Base-by-base conservation (phyloP, 208 protist species). In the Crithidia sp. region DNA sequence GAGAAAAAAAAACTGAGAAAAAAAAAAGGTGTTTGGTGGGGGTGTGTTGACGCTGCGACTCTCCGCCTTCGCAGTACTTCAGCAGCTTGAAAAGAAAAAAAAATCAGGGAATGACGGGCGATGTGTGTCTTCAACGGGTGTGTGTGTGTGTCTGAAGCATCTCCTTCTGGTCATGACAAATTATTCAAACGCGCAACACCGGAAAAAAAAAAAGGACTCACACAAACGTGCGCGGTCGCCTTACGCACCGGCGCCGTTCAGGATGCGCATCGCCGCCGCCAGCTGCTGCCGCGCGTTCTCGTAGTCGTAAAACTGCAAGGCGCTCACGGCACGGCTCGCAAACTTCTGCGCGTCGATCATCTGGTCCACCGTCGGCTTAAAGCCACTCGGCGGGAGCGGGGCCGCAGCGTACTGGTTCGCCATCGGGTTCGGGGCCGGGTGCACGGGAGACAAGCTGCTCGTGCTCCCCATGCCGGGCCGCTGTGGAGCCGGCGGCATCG, bases 261-360 rank as follows among this genome's bases (percentile, higher is more conserved):
- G 61, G 10, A 82, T 45, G 16, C 74, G 41, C 54, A 95, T 58
- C 16, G 91, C 88, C 2, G 74, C 58, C 13, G 76, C n/a, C 37
- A 95, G 79, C 59, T 92, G 71, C 62, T 82, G 75, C 40, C 71
- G 61, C 5, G 91, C 91, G 43, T 67, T 90, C 1, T 72, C 66
- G 74, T 86, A 61, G 72, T 95, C 91, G 64, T 92, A 94, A 54
- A 94, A 95, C 76, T 93, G 88, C 16, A 95, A 74, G 12, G 91
- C 91, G 53, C 82, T 87, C 7, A 95, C 87, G 16, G 87, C 91
- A 47, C 92, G 82, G 40, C 82, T 80, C 0, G 83, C 84, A 54
- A 77, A 81, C 55, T 95, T 94, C 72, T 95, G 91, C 7, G 91
- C 89, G 71, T 89, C 85, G 40, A 96, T 89, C 76, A 96, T 93